These are phyloP conservation scores for Verticillium zaregamsianum DNA, from an alignment of 2,329 filamentous ascomycete genomes.

Conservation along the genomic window DNA sequence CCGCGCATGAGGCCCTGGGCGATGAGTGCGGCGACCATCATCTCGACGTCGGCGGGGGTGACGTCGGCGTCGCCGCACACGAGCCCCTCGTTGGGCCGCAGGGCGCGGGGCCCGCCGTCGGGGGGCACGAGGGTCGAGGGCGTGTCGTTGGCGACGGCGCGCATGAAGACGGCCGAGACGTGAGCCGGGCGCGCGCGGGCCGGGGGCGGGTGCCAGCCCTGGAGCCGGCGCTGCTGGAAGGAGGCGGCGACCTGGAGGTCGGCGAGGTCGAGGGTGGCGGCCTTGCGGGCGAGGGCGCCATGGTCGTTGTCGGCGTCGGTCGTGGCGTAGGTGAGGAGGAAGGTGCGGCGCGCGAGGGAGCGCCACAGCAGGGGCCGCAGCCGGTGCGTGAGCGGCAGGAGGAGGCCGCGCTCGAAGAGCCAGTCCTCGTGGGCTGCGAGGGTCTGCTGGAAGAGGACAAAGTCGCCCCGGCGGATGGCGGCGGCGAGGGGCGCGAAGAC, in stretches of 20 bases:
- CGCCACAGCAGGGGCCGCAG: slow-evolving; percentile 83
- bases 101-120: slow-evolving; percentile 39
- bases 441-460: slow-evolving; percentile 67
- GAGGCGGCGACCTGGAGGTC: slow-evolving; percentile 62
- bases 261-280: slow-evolving; percentile 70
- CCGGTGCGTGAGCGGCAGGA: slow-evolving; percentile 71
- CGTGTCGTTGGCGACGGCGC: slow-evolving; percentile 43
- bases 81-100: slow-evolving; percentile 54
- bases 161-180: slow-evolving; percentile 48
- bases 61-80: slow-evolving; percentile 61
- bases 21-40: slow-evolving; percentile 70
- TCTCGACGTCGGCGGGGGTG: slow-evolving; percentile 66
- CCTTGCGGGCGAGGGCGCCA: slow-evolving; percentile 51
- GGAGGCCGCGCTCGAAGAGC: slow-evolving; percentile 71
- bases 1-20: slow-evolving; percentile 79
- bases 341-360: slow-evolving; percentile 71
- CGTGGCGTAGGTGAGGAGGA: slow-evolving; percentile 72
- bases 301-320: slow-evolving; percentile 41
- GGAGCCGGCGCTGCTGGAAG: slow-evolving; percentile 61
- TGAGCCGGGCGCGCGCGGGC: slow-evolving; percentile 32
- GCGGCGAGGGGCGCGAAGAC: slow-evolving; percentile 70
- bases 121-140: slow-evolving; percentile 42
- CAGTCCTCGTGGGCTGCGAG: slow-evolving; percentile 63
- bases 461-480: slow-evolving; percentile 70
- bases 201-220: slow-evolving; percentile 47